These are phyloP conservation scores for Kazachstania kunashirensis DNA, from an alignment of 805 yeast species.

Conservation along the genomic window DNA sequence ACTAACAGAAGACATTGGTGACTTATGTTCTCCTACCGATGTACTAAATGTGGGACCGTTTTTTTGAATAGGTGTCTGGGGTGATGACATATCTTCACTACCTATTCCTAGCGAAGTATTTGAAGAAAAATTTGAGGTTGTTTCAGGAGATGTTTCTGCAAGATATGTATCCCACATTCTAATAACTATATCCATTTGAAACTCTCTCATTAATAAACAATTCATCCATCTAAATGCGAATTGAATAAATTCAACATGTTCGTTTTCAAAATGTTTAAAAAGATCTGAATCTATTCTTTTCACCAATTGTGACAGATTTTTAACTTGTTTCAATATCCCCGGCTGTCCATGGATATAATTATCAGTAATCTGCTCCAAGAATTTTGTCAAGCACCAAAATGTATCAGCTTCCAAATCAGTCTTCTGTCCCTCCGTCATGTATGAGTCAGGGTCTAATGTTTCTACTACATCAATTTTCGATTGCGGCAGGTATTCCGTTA, in stretches of 20 bases:
- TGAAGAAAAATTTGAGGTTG: conserved; percentile 11
- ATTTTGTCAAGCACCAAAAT: conserved; percentile 89
- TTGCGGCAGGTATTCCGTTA: conserved; percentile 49
- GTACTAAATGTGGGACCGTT: conserved; percentile 14
- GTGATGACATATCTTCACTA: conserved; percentile 7
- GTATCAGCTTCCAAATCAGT: conserved; percentile 86
- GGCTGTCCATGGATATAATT: conserved; percentile 98
- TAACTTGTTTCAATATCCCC: conserved; percentile 86
- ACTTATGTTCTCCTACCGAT: conserved; percentile 6
- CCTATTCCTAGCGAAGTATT: neutral
- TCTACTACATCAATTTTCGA: conserved; percentile 41
- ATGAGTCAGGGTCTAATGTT: conserved; percentile 47
- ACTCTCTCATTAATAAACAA: conserved; percentile 89
- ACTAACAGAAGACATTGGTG: conserved; percentile 3
- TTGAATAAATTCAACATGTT: conserved; percentile 89
- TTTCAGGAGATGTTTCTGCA: conserved; percentile 48
- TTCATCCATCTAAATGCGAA: conserved; percentile 99
- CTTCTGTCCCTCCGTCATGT: conserved; percentile 49
- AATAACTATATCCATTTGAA: conserved; percentile 64
- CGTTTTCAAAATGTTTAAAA: conserved; percentile 62
- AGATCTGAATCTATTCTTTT: conserved; percentile 69
- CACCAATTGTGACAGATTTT: conserved; percentile 66
- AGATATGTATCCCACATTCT: conserved; percentile 98
- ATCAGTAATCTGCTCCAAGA: conserved; percentile 91
- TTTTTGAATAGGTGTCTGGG: conserved; percentile 20